A percentile compares a stretch with the other conserved stretches of the same genome.
Evolutionary conservation across 2,329 filamentous ascomycete species (phyloP).

Genomic region (Raffaelea deltoideospora): DNA sequence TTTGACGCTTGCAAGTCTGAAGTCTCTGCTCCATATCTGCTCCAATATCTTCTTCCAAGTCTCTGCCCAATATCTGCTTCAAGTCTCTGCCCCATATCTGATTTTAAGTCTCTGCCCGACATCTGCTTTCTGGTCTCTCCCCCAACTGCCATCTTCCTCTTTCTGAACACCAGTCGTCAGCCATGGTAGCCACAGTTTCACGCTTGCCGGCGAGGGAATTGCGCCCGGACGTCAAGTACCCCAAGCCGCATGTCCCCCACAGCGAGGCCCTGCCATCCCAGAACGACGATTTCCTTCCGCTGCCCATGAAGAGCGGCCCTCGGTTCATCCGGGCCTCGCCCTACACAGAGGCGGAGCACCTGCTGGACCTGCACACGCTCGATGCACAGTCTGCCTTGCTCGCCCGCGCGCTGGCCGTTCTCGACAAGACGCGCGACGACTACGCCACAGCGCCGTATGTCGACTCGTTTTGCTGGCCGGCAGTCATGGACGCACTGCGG

Average conservation of each 20-base stretch:
- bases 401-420: conserved; percentile 50
- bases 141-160: neutral
- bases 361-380: conserved; percentile 56
- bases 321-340: conserved; percentile 53
- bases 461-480: conserved; percentile 62
- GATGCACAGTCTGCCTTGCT: conserved; percentile 52
- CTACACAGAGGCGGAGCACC: conserved; percentile 50
- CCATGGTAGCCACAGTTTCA: too few relatives aligned
- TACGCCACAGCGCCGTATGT: conserved; percentile 66
- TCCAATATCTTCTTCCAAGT: neutral
- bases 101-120: neutral
- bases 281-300: neutral
- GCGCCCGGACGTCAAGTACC: too few relatives aligned
- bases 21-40: neutral
- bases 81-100: neutral
- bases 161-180: too few relatives aligned
- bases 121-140: neutral
- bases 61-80: neutral
- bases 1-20: neutral
- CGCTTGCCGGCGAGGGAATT: too few relatives aligned
- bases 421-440: conserved; percentile 47
- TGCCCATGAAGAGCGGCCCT: neutral
- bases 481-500: conserved; percentile 43
- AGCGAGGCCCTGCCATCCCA: neutral
- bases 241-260: too few relatives aligned